Evolutionary conservation across 75 land plant genomes (phyloP), one percentile per base, ranked within the genome.

Genomic region (Adiantum capillusveneris): DNA sequence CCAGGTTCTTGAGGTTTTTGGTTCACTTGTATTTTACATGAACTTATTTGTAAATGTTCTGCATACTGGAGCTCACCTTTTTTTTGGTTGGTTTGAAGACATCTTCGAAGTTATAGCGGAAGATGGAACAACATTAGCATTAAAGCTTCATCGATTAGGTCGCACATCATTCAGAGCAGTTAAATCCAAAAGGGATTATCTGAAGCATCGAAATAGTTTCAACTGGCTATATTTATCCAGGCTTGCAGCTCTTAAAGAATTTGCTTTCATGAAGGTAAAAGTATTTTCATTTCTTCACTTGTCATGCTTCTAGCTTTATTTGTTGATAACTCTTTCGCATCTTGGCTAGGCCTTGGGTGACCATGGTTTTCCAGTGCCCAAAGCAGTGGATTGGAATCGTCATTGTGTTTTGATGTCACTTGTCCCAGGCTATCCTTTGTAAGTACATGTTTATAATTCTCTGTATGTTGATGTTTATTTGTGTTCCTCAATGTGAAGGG

Each of bases 241-340:
- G n/a, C 91, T 95, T 67, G 99, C 99, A 53, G 99, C 99, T 19
- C 76, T 95, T 29, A 95, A 95, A 54, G 99, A 95, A 63, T 95
- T 62, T 73, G 88, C 99, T 36, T 95, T 95, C 64, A 95, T 95
- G 99, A 95, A 90, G 99, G 98, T 94, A 57, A 21, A 1, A 44
- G 19, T 2, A 31, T 16, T 56, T 14, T 55, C 44, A 11, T 42
- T 30, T 56, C 49, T 19, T 37, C 9, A 25, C 30, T 64, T 43
- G 2, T 28, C 0, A 46, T 21, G 30, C 16, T 29, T 48, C 29
- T 31, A 27, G 25, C 21, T 24, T 37, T 1, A 6, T 11, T 46
- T 31, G 50, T 25, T 60, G 13, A 44, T 51, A 0, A 25, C 13
- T 64, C 51, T 27, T 52, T 41, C 29, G 39, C 28, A 16, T 48